Conservation (phyloP, 305 asterid species). For the Fraxinus sp. region DNA sequence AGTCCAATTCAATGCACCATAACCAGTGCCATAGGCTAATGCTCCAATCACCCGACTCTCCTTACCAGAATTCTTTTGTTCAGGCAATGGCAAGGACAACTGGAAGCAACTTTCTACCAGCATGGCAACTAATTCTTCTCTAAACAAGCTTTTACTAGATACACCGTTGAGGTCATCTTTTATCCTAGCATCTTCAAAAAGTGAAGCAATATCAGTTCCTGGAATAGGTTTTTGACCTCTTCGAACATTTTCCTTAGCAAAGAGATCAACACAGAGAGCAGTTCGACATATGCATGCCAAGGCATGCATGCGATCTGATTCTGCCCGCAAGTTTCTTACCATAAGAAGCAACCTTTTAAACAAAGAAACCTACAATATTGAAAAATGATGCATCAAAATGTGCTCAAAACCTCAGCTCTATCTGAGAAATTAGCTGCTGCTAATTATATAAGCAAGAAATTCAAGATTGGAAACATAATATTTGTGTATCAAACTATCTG, state of each 20-base stretch:
- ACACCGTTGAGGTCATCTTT: constrained; percentile 84
- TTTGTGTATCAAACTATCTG: constrained; percentile 9
- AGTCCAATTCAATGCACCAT: constrained; percentile 96
- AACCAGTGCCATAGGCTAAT: constrained; percentile 93
- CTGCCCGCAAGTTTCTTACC: constrained; percentile 94
- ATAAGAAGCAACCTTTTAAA: constrained; percentile 84
- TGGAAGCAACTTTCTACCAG: constrained; percentile 96
- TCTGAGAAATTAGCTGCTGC: background rate
- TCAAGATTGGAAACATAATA: constrained; percentile 10
- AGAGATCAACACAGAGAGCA: constrained; percentile 93
- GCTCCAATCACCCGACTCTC: constrained; percentile 98
- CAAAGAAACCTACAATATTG: constrained; percentile 62
- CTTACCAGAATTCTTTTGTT: constrained; percentile 85
- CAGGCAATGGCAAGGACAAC: constrained; percentile 90
- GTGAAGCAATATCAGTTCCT: constrained; percentile 91
- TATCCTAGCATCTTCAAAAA: constrained; percentile 78
- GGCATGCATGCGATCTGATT: constrained; percentile 93
- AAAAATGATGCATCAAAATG: constrained; percentile 18
- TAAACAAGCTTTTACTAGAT: constrained; percentile 75
- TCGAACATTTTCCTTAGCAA: constrained; percentile 92
- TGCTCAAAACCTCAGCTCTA: constrained; percentile 10
- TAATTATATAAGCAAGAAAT: background rate
- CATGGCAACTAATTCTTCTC: constrained; percentile 97
- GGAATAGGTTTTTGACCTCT: constrained; percentile 96
- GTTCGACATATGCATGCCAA: constrained; percentile 92